These are phyloP conservation scores for Isatis lusitanica DNA, from an alignment of 441 rosid genomes.

Conservation along the genomic window DNA sequence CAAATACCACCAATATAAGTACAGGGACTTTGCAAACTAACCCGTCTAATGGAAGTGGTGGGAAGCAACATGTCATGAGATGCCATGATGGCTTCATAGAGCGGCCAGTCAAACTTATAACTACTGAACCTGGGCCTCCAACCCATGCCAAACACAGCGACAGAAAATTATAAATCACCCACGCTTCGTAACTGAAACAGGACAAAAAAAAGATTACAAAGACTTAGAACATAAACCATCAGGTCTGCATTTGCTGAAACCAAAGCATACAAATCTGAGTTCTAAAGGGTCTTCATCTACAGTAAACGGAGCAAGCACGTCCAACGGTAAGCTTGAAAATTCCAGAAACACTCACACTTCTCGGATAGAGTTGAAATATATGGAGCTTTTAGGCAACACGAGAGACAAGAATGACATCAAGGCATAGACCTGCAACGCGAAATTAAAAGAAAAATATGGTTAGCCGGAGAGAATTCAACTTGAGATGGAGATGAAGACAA, in stretches of 20 bases:
- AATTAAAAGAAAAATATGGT: not conserved
- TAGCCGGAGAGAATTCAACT: not conserved
- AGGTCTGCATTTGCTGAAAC: constrained; percentile 2
- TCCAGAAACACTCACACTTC: constrained; percentile 67
- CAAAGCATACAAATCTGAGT: not conserved
- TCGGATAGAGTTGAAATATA: constrained; percentile 80
- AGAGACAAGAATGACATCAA: constrained; percentile 82
- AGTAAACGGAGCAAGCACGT: not conserved
- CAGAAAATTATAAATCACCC: constrained; percentile 91
- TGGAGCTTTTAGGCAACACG: constrained; percentile 59
- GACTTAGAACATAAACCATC: constrained; percentile 3
- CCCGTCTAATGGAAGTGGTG: constrained; percentile 86
- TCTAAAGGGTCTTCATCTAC: not conserved
- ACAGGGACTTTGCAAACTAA: constrained; percentile 38
- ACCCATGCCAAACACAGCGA: constrained; percentile 94
- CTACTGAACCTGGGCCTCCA: constrained; percentile 96
- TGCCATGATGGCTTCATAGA: constrained; percentile 69
- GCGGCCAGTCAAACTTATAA: constrained; percentile 81
- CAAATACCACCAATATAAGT: not conserved
- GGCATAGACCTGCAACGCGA: constrained; percentile 65
- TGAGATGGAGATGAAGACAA: not conserved
- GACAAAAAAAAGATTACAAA: not conserved
- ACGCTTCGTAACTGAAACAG: constrained; percentile 84
- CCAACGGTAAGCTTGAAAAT: not conserved
- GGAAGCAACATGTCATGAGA: constrained; percentile 88